Evolutionary conservation across 1,284 basidiomycete genomes (phyloP).

Genomic region (Sporisorium reilianum): DNA sequence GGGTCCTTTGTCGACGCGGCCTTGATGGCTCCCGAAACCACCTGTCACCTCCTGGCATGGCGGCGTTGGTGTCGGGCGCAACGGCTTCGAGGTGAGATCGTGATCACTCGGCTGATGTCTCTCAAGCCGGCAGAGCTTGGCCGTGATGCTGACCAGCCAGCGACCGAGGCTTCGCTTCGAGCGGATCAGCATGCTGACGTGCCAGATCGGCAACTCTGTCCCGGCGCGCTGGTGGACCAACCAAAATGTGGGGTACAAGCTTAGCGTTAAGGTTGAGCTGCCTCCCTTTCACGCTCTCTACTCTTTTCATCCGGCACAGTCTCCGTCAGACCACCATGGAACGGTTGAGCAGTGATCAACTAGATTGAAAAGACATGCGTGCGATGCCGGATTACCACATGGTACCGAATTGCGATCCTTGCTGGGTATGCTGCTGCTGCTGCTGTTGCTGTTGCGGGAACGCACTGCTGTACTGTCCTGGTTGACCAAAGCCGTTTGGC

Average conservation of each 20-base stretch:
- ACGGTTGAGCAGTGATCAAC: not conserved
- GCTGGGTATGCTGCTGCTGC: slow-evolving; percentile 40
- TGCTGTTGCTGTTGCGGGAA: slow-evolving; percentile 28
- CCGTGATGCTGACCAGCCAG: not conserved
- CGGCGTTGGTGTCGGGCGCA: not conserved
- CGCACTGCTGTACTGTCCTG: slow-evolving; percentile 11
- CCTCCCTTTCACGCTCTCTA: not conserved
- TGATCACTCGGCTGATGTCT: not conserved
- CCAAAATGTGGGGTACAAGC: not conserved
- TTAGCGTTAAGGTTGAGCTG: not conserved
- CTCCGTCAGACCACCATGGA: not conserved
- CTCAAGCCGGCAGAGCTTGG: not conserved
- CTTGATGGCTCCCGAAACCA: not conserved
- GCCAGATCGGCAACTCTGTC: not conserved
- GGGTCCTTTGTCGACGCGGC: not conserved
- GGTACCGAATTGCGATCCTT: slow-evolving; percentile 30
- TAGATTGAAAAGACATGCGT: not conserved
- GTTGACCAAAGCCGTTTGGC: slow-evolving; percentile 31
- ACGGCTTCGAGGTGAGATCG: not conserved
- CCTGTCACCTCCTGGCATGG: not conserved
- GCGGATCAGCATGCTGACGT: no score
- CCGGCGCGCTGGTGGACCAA: not conserved
- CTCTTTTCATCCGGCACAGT: not conserved
- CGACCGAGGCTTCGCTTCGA: not conserved
- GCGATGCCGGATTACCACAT: slow-evolving; percentile 27